Conservation (phyloP, 202 grass and related monocot species). For the Saccharum hybrid region DNA sequence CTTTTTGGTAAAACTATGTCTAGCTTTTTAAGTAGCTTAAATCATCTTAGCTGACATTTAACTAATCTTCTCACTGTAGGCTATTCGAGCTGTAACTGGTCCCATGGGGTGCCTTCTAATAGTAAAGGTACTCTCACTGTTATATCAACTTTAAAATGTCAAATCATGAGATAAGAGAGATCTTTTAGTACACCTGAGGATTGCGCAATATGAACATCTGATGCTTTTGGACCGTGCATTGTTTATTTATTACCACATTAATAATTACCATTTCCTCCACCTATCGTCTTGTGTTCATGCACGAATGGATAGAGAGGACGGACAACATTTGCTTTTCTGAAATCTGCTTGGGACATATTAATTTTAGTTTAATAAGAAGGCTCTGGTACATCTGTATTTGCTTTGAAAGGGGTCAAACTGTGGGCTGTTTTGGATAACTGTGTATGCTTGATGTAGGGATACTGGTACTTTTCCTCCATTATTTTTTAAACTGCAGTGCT, state of each 20-base stretch:
- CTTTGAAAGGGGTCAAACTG: neutral
- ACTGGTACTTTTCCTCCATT: neutral
- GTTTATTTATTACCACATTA: slow-evolving; percentile 18
- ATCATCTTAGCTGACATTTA: slow-evolving; percentile 41
- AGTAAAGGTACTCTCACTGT: slow-evolving; percentile 71
- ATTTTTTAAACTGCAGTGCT: slow-evolving; percentile 25
- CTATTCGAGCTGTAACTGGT: slow-evolving; percentile 97
- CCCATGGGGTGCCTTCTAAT: slow-evolving; percentile 96
- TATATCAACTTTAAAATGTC: slow-evolving; percentile 20
- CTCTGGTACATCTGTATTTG: neutral
- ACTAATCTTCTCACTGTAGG: slow-evolving; percentile 58
- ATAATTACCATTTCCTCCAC: neutral
- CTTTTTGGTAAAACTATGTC: slow-evolving; percentile 36
- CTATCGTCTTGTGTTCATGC: slow-evolving; percentile 17
- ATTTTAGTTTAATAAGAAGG: slow-evolving; percentile 30
- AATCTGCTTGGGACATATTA: neutral
- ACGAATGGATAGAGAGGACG: neutral
- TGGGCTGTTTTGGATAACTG: slow-evolving; percentile 26
- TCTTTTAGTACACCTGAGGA: neutral
- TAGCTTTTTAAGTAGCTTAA: slow-evolving; percentile 25
- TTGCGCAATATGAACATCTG: slow-evolving; percentile 17
- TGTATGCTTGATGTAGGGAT: slow-evolving; percentile 38
- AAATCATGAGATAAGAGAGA: slow-evolving; percentile 27
- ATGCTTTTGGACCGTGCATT: slow-evolving; percentile 27
- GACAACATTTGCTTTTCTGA: neutral